Base-by-base conservation (phyloP, 108 stramenopile genomes). In the Bacterosira constricta region DNA sequence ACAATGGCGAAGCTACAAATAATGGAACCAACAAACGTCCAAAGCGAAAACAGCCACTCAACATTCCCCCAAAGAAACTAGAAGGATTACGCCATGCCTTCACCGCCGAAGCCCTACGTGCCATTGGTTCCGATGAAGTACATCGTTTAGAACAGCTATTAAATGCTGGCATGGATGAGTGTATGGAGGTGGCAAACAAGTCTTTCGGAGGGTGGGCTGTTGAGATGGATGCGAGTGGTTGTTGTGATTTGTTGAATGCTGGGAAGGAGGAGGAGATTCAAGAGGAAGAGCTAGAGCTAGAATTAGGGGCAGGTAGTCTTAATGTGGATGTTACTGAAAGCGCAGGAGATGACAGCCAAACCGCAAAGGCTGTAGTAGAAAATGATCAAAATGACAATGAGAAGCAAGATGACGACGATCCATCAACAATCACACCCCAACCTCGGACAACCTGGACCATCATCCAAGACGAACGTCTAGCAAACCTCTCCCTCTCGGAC, bases 51-150 rank as follows among this genome's bases (percentile, higher is more conserved):
- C 71, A 64, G 23, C 86, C 87, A 9, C 59, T 90, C 1, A 86
- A 88, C 41, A 87, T 90, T 60, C 62, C 82, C 12, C 75, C 86
- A 3, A 71, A 83, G 50, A 93, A 91, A 56, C 82, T 79, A 11
- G 87, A 91, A 38, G 92, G 89, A 4, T 88, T 93, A 21, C 81
- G 83, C 0, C 87, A 94, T 75, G 93, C 93, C 9, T 94, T 94
- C 55, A 86, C 88, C 0, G 89, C 93, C 13, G 93, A 94, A 71
- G 93, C 93, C 1, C 63, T 94, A 63, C 82, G 93, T 25, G 87
- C 88, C 34, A 84, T 94, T 65, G 93, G 93, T 31, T 77, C 87
- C 8, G 90, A 94, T 68, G 93, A 94, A 72, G 87, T 86, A 0
- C 75, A 80, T 18, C 73, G 93, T 50, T 69, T 94, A 44, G 34